These are phyloP conservation scores for Ogataea saltuana DNA, from an alignment of 805 yeast species.

Conservation along the genomic window DNA sequence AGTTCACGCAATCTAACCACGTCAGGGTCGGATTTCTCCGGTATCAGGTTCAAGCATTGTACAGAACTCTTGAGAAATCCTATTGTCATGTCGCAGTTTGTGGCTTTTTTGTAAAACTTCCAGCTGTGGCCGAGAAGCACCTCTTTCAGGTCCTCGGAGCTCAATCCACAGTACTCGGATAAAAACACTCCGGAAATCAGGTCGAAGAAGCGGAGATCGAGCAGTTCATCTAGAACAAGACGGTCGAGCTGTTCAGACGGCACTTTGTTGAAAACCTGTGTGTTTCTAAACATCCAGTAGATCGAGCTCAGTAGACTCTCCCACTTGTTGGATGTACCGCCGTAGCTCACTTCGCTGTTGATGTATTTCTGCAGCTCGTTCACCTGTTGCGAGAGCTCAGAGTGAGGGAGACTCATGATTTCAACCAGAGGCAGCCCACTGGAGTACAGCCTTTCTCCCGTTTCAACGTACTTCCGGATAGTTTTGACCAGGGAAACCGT, in stretches of 20 bases:
- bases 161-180: conserved; percentile 23
- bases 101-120: conserved; percentile 31
- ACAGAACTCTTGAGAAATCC: conserved; percentile 30
- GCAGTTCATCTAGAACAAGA: conserved; percentile 24
- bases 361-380: conserved; percentile 30
- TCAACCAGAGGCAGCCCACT: conserved; percentile 30
- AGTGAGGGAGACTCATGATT: conserved; percentile 23
- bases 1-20: conserved; percentile 17
- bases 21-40: conserved; percentile 1
- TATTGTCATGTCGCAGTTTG: conserved; percentile 30
- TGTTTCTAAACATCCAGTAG: conserved; percentile 30
- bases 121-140: conserved; percentile 25
- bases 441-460: conserved; percentile 31
- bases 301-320: conserved; percentile 28
- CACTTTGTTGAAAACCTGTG: conserved; percentile 30
- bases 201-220: conserved; percentile 24
- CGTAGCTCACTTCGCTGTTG: conserved; percentile 25
- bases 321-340: conserved; percentile 27
- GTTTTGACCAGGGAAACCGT: conserved; percentile 18
- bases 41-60: conserved; percentile 24
- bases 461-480: conserved; percentile 26
- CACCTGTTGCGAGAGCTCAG: conserved; percentile 22
- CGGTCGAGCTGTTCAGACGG: conserved; percentile 22
- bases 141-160: conserved; percentile 11
- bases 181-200: conserved; percentile 21